Base-by-base conservation (phyloP, 306 rosid species). In the Erythrophleum fordii region DNA sequence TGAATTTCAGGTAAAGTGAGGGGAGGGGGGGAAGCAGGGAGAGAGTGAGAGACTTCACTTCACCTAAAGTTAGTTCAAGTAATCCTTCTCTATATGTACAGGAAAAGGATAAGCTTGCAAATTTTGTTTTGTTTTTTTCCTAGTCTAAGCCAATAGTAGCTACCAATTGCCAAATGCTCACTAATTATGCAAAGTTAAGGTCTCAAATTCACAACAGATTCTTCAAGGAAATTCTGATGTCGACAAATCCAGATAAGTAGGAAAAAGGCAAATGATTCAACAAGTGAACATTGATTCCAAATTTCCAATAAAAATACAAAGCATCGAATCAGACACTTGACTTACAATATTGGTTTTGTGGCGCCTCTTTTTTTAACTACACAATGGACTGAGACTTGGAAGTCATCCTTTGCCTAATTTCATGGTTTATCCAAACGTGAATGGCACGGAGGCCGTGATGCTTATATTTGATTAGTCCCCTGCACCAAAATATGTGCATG, bases 361-460 rank as follows among this genome's bases (percentile, higher is more conserved):
- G 81, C 51, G 37, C 53, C 42, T 14, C 26, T 14, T 11, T 5
- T 39, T 5, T 41, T 34, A 46, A 46, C 14, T 25, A 7, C 25
- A 16, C 25, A 7, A 11, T 46, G 23, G 22, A 17, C 14, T 13
- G 55, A 37, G 26, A 18, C 11, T 37, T 13, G 8, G 48, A 49
- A 11, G 20, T 39, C 20, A 51, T 39, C 46, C 51, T 0, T 77
- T 13, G 2, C 41, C 66, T 65, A 18, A 72, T n/a, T 72, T 72
- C 35, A 28, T 70, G 60, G 42, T 11, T 25, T 20, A 45, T 77
- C 60, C 12, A 49, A 49, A 71, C 61, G 28, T 71, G 45, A 71
- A 71, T 69, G 41, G 31, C 72, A 37, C n/a, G 29, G 17, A 67
- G 51, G 7, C 48, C 28, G 5, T 65, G 26, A 65, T 18, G 69